These are phyloP conservation scores for Agarophyton chilense DNA, from an alignment of 23 red algal genomes.

Conservation along the genomic window DNA sequence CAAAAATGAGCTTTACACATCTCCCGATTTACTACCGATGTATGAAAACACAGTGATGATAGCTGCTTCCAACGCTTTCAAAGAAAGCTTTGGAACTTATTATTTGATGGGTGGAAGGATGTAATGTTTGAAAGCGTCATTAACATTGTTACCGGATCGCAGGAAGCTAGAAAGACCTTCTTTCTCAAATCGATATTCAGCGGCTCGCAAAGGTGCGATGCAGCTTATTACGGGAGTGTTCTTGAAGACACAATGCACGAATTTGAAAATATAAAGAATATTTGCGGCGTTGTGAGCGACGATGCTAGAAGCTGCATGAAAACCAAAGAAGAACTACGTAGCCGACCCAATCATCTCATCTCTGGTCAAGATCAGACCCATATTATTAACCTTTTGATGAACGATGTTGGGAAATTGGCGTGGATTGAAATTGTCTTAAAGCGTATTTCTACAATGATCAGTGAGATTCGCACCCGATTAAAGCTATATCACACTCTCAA, in stretches of 20 bases:
- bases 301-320: neutral
- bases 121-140: neutral
- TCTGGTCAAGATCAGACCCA: neutral
- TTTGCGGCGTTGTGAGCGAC: neutral
- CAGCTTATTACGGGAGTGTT: neutral
- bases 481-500: neutral
- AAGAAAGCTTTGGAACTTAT: neutral
- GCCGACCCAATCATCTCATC: neutral
- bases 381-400: neutral
- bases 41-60: neutral
- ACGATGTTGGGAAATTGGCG: neutral
- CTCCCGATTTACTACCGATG: neutral
- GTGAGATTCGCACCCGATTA: neutral
- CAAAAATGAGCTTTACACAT: neutral
- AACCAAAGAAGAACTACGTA: neutral
- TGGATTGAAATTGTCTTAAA: neutral
- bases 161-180: neutral
- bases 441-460: neutral
- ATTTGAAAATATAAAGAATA: neutral
- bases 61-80: neutral
- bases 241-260: neutral
- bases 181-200: neutral
- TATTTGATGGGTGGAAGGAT: slow-evolving; percentile 8
- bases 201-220: neutral
- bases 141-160: neutral